phyloP scores from a whole-genome alignment of 192 early-diverging fungal species.

The Coemansia sp. region DNA sequence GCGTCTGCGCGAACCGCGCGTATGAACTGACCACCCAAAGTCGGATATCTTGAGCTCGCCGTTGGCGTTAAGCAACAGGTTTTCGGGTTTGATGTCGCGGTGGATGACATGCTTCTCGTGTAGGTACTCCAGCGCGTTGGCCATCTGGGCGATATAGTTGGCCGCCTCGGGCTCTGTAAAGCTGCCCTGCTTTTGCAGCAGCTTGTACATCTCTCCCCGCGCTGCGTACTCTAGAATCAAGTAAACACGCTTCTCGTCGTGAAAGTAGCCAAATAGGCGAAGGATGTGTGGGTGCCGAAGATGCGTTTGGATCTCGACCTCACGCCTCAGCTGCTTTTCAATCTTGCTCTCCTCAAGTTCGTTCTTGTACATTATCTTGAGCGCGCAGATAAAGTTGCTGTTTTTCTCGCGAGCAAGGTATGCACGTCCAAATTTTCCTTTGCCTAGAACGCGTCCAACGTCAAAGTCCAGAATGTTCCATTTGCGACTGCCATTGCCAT shows the following conservation, averaged over 20 bases:
- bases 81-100: slow-evolving; percentile 96
- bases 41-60: slow-evolving; percentile 95
- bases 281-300: slow-evolving; percentile 92
- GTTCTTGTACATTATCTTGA: slow-evolving; percentile 87
- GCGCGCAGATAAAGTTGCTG: slow-evolving; percentile 83
- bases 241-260: slow-evolving; percentile 89
- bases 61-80: slow-evolving; percentile 79
- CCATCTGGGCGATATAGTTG: slow-evolving; percentile 90
- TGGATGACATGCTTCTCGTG: slow-evolving; percentile 93
- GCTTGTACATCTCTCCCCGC: slow-evolving; percentile 89
- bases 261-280: slow-evolving; percentile 93
- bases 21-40: slow-evolving; percentile 97
- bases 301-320: slow-evolving; percentile 94
- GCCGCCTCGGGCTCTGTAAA: slow-evolving; percentile 78
- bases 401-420: slow-evolving; percentile 88
- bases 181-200: slow-evolving; percentile 63
- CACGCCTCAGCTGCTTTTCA: slow-evolving; percentile 87
- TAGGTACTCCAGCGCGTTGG: slow-evolving; percentile 79
- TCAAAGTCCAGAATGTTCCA: slow-evolving; percentile 86
- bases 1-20: slow-evolving; percentile 71
- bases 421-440: slow-evolving; percentile 96
- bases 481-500: slow-evolving; percentile 11
- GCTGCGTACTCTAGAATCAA: slow-evolving; percentile 96
- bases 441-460: slow-evolving; percentile 82
- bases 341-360: slow-evolving; percentile 76